Evolutionary conservation across 345 rosid species (phyloP), one percentile per base, ranked within the genome.

Genomic region (Lepidium didymum): DNA sequence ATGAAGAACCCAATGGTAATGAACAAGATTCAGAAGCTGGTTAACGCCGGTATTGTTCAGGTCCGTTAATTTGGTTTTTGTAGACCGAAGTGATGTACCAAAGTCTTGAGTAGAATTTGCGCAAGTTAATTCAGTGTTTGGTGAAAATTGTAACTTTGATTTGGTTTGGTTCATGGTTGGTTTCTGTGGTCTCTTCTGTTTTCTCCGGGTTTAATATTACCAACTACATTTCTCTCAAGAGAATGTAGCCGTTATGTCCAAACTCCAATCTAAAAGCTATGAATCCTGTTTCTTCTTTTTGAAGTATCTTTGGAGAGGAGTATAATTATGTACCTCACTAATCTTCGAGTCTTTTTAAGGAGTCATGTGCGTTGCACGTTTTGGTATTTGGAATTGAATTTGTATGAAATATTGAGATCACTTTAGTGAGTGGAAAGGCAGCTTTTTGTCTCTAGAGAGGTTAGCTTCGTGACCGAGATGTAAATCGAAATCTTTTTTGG

Each of bases 1-100:
- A 81, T 71, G 81, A 90, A 84, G 86, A 88, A 91, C 69, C 95
- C 98, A 18, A 81, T 82, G 92, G 98, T 93, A 72, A 87, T 88
- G 97, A 81, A 63, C 81, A 93, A 93, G 83, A 86, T 93, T 66
- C 97, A 93, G 77, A 93, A 93, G 84, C 81, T 90, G 75, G 80
- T 94, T 80, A 78, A 77, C 27, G 92, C 97, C 0, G 98, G 98
- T 56, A 93, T 94, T 36, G 97, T 94, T 53, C 97, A 94, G 79
- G 80, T 91, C 10, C 84, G 79, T 75, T 90, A 76, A 70, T 57
- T 19, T 38, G 59, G 57, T 12, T 12, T 4, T 27, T 14, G 10
- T 21, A 5, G 50, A 49, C 38, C 53, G 52, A 44, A 37, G 12
- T 21, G 3, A 1, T 18, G 7, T 18, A 0, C 16, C 2, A 55